Base-by-base conservation (phyloP, 805 yeast genomes). In the Candida sithepensis region DNA sequence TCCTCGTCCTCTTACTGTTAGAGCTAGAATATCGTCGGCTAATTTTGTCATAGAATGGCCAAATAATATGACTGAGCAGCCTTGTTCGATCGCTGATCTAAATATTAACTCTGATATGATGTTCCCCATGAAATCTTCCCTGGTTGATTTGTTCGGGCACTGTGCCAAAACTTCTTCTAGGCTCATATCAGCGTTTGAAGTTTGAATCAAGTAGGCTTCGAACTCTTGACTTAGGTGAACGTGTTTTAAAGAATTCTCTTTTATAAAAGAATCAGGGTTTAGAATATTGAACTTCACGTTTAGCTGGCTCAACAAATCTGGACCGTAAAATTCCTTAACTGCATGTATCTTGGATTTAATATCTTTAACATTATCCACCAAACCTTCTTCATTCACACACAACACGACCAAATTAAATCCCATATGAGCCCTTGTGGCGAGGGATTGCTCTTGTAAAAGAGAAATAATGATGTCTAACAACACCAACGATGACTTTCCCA, bases 1-100 rank as follows among this genome's bases (percentile, higher is more conserved):
- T 0, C 97, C 98, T 51, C 96, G 75, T 12, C 98, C 98, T 57
- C 84, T 87, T 4, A 89, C 90, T 0, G 96, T 84, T 46, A 87
- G 66, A 0, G 95, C 74, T 30, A 92, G 71, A n/a, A 87, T 81
- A 51, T 82, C 82, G 57, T 85, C 88, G 1, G 97, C 96, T 21
- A 91, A 62, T 38, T 82, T 74, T 1, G 96, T 86, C 95, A 88
- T 87, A 23, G 86, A 81, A 59, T 84, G 87, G 1, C 92, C 88
- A 69, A 81, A 79, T 8, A 89, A 43, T 3, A 88, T 68, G n/a
- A 86, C 74, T n/a, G 74, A 69, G 55, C 82, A 77, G 0, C 64
- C 58, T 14, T 70, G 65, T 12, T 67, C 63, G 5, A 56, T 54
- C 0, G 90, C 88, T 12, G 74, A 63, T 24, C 69, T 61, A 28